Base-by-base conservation (phyloP, 2,329 filamentous ascomycete genomes). In the Aspergillus persii region DNA sequence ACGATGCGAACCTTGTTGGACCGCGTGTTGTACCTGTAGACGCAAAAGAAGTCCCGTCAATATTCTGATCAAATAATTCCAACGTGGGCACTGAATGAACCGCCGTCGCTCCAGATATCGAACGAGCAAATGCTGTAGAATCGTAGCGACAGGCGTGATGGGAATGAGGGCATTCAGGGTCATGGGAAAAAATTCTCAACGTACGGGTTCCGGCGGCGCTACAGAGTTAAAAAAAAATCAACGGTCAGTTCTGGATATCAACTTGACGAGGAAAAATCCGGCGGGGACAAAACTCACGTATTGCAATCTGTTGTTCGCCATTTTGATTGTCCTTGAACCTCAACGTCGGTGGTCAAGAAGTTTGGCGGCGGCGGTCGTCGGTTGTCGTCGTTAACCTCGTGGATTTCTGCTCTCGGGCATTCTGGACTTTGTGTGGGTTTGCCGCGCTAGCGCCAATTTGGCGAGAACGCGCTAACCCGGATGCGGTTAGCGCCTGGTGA, bases 1-100 rank as follows among this genome's bases (percentile, higher is more conserved):
- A 96, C 81, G 76, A 96, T 86, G 79, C 95, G 90, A 80, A 95
- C 94, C 83, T 92, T 92, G 90, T 99, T 97, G 81, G 91, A 96
- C 80, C 85, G 85, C 80, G 94, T 98, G 89, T 98, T 98, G 91
- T 98, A 99, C 79, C 91, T 95, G 76, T 70, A 65, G 61, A 63
- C 57, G 47, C 44, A 58, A 55, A 66, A 49, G 56, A 65, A 64
- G 61, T 54, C 58, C 63, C 61, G 72, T 77, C 73, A 76, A 73
- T 69, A 69, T 65, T 48, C 57, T 58, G 54, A 44, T 59, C 56
- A 55, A 48, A 33, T 6, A 49, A 49, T 29, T 9, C 53, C 27
- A 44, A 31, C 7, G n/a, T 33, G 41, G 41, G 18, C 31, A 48
- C 9, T 26, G 5, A 41, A 56, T 36, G 27, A 15, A 11, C 7